Evolutionary conservation across 139 green algal genomes (phyloP), one percentile per base, ranked within the genome.

Genomic region (Gonium pectorale): DNA sequence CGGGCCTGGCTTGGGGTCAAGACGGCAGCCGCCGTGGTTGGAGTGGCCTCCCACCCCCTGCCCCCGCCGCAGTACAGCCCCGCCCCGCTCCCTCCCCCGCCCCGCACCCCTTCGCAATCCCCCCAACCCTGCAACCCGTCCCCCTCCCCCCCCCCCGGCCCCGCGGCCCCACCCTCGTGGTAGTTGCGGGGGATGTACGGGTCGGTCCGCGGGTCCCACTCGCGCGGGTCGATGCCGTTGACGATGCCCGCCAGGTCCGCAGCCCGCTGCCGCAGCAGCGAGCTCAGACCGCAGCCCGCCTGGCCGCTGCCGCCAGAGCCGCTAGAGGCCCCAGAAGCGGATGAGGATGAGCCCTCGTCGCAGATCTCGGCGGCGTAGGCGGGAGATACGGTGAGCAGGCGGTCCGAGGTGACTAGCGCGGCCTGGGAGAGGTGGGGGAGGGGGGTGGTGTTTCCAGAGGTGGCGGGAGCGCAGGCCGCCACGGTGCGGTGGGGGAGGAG

Each of bases 191-290:
- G 72, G 5, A 94, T 90, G 89, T 96, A 86, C n/a, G 88, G 67
- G 79, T 97, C 94, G 1, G 85, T 92, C 5, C 67, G 71, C 27
- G 95, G 95, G 77, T 97, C 90, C 94, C 94, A 96, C 78, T 96
- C 92, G 0, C 67, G 66, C 31, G 87, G 79, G 88, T 98, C 96
- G 27, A 98, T 95, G 54, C 96, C 96, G 84, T 98, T 98, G n/a
- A 94, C 88, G 81, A 97, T 95, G 46, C 95, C 95, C 21, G 90
- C 85, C 73, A 97, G 86, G 37, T 89, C 62, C 11, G 79, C n/a
- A 31, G 60, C 29, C 17, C 90, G 71, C 44, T 87, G 68, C 49
- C 77, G 70, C 87, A 96, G 87, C 75, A 97, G 79, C 37, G 71
- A 80, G 69, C 94, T 62, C 66, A 97, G 83, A 11, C n/a, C n/a